Conservation (phyloP, 2,329 filamentous ascomycete genomes). For the Aspergillus cejpii region DNA sequence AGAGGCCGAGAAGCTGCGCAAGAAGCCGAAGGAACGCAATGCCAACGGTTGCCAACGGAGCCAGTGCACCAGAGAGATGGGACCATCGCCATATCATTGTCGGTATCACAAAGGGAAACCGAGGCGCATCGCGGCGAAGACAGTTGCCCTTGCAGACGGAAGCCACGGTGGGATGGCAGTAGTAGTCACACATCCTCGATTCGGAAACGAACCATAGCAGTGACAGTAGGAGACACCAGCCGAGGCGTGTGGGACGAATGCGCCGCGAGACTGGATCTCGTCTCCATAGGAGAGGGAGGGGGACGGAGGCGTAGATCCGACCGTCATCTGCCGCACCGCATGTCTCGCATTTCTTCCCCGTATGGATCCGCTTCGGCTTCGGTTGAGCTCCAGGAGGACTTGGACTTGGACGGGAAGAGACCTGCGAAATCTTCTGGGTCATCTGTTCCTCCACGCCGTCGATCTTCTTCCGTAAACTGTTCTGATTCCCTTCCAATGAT, state of each 20-base stretch:
- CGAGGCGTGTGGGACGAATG: conserved; percentile 33
- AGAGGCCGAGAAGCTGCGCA: conserved; percentile 35
- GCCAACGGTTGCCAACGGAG: conserved; percentile 27
- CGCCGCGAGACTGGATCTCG: conserved; percentile 24
- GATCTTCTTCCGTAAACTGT: conserved; percentile 38
- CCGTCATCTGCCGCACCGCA: conserved; percentile 23
- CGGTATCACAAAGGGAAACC: conserved; percentile 51
- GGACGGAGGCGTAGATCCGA: conserved; percentile 28
- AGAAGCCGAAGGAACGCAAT: conserved; percentile 28
- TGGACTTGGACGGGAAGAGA: conserved; percentile 14
- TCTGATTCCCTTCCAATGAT: conserved; percentile 36
- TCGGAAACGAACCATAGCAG: conserved; percentile 47
- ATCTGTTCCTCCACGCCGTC: conserved; percentile 36
- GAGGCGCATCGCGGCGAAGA: conserved; percentile 47
- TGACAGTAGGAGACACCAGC: conserved; percentile 37
- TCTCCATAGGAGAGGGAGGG: conserved; percentile 34
- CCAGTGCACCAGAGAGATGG: conserved; percentile 28
- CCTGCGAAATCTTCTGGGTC: conserved; percentile 18
- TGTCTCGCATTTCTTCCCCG: conserved; percentile 18
- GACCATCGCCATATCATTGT: conserved; percentile 49
- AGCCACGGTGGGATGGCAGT: conserved; percentile 48
- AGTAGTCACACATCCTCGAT: conserved; percentile 45
- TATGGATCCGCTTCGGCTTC: conserved; percentile 4
- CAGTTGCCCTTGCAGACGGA: conserved; percentile 46
- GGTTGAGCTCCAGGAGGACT: conserved; percentile 9